These are phyloP conservation scores for Aspergillus hiratsukae DNA, from an alignment of 2,329 filamentous ascomycete genomes.

Conservation along the genomic window DNA sequence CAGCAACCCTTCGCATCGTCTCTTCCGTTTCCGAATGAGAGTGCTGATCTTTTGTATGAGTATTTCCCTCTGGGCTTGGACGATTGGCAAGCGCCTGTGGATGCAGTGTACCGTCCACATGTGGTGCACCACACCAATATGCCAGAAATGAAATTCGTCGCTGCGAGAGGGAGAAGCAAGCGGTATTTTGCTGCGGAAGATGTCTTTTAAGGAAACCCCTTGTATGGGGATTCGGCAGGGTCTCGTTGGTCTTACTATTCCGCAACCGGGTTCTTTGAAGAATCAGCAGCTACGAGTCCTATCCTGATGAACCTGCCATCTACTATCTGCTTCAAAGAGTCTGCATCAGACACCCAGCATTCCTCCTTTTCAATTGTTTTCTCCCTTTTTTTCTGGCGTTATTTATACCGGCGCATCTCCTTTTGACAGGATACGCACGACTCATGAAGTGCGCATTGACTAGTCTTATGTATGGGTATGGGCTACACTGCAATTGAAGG, in stretches of 20 bases:
- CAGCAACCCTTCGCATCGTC: slow-evolving; percentile 54
- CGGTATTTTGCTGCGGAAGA: slow-evolving; percentile 66
- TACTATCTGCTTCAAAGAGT: neutral
- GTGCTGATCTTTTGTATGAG: slow-evolving; percentile 82
- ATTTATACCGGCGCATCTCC: neutral
- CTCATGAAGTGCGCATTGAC: neutral
- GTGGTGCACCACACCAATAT: slow-evolving; percentile 83
- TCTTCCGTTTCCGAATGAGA: slow-evolving; percentile 52
- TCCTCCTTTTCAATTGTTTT: neutral
- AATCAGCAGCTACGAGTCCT: neutral
- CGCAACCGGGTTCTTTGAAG: neutral
- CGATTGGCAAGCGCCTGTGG: slow-evolving; percentile 86
- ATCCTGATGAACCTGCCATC: neutral
- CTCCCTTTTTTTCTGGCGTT: neutral
- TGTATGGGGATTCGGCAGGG: neutral
- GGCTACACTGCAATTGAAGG: neutral
- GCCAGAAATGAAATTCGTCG: slow-evolving; percentile 66
- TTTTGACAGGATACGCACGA: neutral
- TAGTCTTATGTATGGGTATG: neutral
- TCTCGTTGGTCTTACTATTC: neutral
- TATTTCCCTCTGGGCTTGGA: slow-evolving; percentile 90
- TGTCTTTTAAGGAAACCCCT: slow-evolving; percentile 24
- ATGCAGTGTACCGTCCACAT: slow-evolving; percentile 85
- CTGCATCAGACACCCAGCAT: neutral
- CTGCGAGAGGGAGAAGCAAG: slow-evolving; percentile 62